A percentile compares a stretch with the other conserved stretches of the same genome.
Conservation (phyloP, 768 basidiomycete species). For the Lepiota venenata region DNA sequence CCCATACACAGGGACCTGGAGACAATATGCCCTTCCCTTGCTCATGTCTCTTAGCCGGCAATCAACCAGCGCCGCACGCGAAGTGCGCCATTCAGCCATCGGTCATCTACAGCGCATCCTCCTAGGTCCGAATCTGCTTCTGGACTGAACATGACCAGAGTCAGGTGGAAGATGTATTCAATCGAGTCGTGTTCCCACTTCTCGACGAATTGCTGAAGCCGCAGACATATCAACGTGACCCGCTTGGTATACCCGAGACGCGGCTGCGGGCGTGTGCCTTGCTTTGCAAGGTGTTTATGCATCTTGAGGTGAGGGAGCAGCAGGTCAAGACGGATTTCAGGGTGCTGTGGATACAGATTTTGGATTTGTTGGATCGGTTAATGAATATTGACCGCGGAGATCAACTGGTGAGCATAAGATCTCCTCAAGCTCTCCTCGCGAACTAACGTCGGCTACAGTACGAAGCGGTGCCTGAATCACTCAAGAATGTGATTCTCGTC, state of each 20-base stretch:
- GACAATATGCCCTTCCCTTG: constrained; percentile 70
- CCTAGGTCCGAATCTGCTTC: constrained; percentile 67
- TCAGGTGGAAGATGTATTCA: constrained; percentile 83
- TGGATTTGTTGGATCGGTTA: constrained; percentile 85
- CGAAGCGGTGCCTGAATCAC: constrained; percentile 93
- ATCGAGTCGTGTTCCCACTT: constrained; percentile 85
- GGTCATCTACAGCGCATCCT: constrained; percentile 81
- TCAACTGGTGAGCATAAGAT: constrained; percentile 66
- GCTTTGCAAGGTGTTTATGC: constrained; percentile 94
- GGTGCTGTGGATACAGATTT: constrained; percentile 82
- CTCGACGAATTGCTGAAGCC: constrained; percentile 89
- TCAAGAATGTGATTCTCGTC: constrained; percentile 95
- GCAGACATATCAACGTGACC: constrained; percentile 74
- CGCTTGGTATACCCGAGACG: constrained; percentile 87
- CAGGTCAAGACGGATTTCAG: constrained; percentile 58
- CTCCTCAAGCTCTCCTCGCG: neutral
- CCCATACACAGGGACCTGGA: constrained; percentile 56
- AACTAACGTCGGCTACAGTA: constrained; percentile 44
- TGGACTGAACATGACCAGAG: constrained; percentile 54
- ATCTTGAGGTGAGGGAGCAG: constrained; percentile 77
- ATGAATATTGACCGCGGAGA: constrained; percentile 86
- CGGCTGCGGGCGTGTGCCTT: constrained; percentile 85
- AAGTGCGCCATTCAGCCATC: constrained; percentile 80
- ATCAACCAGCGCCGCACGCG: constrained; percentile 78
- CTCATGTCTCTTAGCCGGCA: constrained; percentile 73